Percentiles rank a stretch among this genome's conserved stretches.
These are phyloP conservation scores for Sporormia fimetaria DNA, from an alignment of 495 filamentous ascomycete species.

Conservation along the genomic window DNA sequence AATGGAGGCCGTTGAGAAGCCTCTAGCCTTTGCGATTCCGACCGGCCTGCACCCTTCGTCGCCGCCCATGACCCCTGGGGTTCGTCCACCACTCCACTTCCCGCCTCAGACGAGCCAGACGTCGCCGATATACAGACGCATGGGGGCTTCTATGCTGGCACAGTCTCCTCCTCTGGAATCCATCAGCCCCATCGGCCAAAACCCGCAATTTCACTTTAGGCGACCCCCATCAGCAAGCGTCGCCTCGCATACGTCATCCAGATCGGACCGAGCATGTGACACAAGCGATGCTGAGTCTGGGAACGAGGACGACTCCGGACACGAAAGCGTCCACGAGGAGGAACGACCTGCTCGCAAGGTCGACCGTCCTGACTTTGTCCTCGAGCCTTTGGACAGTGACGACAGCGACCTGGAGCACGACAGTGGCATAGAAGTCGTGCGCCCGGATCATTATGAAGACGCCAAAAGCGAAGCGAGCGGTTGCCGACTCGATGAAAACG, in stretches of 20 bases:
- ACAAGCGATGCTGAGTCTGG: conserved; percentile 18
- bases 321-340: conserved; percentile 13
- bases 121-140: conserved; percentile 26
- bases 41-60: conserved; percentile 18
- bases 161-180: conserved; percentile 25
- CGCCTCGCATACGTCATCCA: conserved; percentile 23
- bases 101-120: conserved; percentile 26
- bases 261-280: conserved; percentile 15
- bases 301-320: conserved; percentile 18
- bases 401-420: conserved; percentile 27
- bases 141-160: conserved; percentile 14
- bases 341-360: conserved; percentile 5
- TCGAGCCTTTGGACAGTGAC: conserved; percentile 29
- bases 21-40: conserved; percentile 9
- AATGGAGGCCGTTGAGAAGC: conserved; percentile 17
- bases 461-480: conserved; percentile 22
- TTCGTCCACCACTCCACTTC: conserved; percentile 18
- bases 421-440: conserved; percentile 29
- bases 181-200: conserved; percentile 24
- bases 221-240: conserved; percentile 19
- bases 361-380: conserved; percentile 21
- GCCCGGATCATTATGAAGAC: conserved; percentile 31
- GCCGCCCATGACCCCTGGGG: conserved; percentile 25
- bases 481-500: conserved; percentile 11
- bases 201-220: conserved; percentile 23